Evolutionary conservation across 202 grass and related monocot species (phyloP).

Genomic region (Panicum hallii): DNA sequence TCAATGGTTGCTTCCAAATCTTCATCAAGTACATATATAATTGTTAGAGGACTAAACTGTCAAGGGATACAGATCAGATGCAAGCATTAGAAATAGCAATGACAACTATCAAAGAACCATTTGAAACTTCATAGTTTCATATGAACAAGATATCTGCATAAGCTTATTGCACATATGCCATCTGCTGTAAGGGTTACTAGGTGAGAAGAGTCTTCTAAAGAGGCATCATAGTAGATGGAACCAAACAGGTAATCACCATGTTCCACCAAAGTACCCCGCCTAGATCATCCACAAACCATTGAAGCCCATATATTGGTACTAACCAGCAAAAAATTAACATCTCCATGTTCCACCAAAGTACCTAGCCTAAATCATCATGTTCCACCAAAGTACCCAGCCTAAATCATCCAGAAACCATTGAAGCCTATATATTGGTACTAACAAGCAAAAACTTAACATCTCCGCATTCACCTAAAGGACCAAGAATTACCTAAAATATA

Average conservation of each 20-base stretch:
- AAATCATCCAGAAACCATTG: background rate
- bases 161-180: background rate
- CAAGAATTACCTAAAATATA: background rate
- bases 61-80: slow-evolving; percentile 13
- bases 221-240: background rate
- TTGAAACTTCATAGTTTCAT: slow-evolving; percentile 6
- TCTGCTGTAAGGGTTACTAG: background rate
- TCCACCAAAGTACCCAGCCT: background rate
- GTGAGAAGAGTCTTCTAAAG: background rate
- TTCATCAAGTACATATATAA: background rate
- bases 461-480: background rate
- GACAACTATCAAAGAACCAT: slow-evolving; percentile 10
- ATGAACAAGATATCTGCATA: background rate
- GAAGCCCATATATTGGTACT: background rate
- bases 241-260: slow-evolving; percentile 20
- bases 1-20: background rate
- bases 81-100: background rate
- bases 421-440: background rate
- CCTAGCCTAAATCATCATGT: background rate
- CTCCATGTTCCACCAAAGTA: no score
- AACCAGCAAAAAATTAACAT: slow-evolving; percentile 2
- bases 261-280: background rate
- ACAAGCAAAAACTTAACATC: slow-evolving; percentile 11
- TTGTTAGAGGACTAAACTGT: slow-evolving; percentile 4
- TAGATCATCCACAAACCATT: background rate